Percentiles rank a stretch among this genome's conserved stretches.
phyloP scores from a whole-genome alignment of 106 monocot genomes.

The Acorus calamus region DNA sequence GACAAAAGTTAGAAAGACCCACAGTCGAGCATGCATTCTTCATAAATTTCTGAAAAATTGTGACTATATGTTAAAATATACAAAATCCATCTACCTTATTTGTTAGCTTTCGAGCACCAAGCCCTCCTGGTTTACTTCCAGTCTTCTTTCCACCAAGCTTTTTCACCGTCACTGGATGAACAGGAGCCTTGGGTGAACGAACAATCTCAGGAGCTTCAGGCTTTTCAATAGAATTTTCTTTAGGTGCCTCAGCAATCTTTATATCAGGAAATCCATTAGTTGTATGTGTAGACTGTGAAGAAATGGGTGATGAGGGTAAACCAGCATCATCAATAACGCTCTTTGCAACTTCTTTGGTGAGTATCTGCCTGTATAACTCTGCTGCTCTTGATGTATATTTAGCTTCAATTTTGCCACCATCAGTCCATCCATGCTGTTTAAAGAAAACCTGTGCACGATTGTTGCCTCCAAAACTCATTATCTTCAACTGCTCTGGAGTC shows the following conservation, averaged over 20 bases:
- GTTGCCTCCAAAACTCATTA: slow-evolving; percentile 83
- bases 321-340: slow-evolving; percentile 35
- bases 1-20: too few relatives aligned
- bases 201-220: slow-evolving; percentile 24
- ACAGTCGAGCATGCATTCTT: too few relatives aligned
- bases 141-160: slow-evolving; percentile 56
- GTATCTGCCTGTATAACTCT: slow-evolving; percentile 69
- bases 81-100: slow-evolving; percentile 39
- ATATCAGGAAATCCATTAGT: slow-evolving; percentile 36
- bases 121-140: slow-evolving; percentile 58
- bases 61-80: background rate
- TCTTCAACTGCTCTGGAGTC: slow-evolving; percentile 62
- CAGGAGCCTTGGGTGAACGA: slow-evolving; percentile 49
- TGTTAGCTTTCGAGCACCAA: slow-evolving; percentile 69
- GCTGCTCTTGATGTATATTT: slow-evolving; percentile 80
- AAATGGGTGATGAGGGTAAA: slow-evolving; percentile 43
- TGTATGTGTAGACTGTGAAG: slow-evolving; percentile 20
- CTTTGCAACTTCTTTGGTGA: slow-evolving; percentile 75
- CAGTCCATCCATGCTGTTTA: slow-evolving; percentile 88
- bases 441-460: slow-evolving; percentile 82
- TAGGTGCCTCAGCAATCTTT: slow-evolving; percentile 26
- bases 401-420: slow-evolving; percentile 77
- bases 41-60: too few relatives aligned
- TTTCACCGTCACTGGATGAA: slow-evolving; percentile 39
- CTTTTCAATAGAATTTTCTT: slow-evolving; percentile 22